Base-by-base conservation (phyloP, 2,329 filamentous ascomycete genomes). In the Orbilia brochopaga region DNA sequence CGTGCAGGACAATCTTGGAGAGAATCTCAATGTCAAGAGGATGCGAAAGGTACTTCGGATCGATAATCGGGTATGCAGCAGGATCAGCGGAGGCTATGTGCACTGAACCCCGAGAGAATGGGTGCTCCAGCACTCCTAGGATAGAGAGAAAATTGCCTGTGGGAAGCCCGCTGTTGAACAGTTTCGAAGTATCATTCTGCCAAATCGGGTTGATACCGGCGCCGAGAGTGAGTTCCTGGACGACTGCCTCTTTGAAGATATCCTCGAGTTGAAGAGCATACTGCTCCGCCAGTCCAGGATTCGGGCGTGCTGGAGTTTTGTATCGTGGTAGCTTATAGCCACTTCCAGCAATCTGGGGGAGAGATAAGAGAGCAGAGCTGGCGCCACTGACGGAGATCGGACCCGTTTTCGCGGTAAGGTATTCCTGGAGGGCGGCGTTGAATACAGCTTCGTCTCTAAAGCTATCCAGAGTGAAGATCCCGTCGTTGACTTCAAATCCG, bases 31-130 rank as follows among this genome's bases (percentile, higher is more conserved):
- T 44, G 75, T 88, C 86, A n/a, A 86, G 77, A 1, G 85, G 83
- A 74, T 86, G 79, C 2, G 79, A 82, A 37, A 89, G 81, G 77
- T 83, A 87, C 5, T 86, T 86, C 0, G 83, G 79, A 58, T 86
- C 81, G 63, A 89, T 87, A 66, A 86, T 83, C 3, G 83, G 79
- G 0, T 80, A 78, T 27, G 84, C 82, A 4, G 78, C 75, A 3
- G 81, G 77, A 48, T 83, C 80, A 0, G 82, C 73, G 0, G 81
- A 81, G 0, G 80, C 83, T 75, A 88, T 87, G 79, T 88, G 86
- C 63, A 87, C 82, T 58, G 82, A 81, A 1, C 87, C 87, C 0
- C 86, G 83, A 1, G 85, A 88, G 76, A 83, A 85, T 0, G 87
- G 86, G 76, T 88, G 87, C 0, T 81, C 81, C 0, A 83, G 59